Base-by-base conservation (phyloP, 1,284 basidiomycete species). In the Boletellus dicymbophilus region DNA sequence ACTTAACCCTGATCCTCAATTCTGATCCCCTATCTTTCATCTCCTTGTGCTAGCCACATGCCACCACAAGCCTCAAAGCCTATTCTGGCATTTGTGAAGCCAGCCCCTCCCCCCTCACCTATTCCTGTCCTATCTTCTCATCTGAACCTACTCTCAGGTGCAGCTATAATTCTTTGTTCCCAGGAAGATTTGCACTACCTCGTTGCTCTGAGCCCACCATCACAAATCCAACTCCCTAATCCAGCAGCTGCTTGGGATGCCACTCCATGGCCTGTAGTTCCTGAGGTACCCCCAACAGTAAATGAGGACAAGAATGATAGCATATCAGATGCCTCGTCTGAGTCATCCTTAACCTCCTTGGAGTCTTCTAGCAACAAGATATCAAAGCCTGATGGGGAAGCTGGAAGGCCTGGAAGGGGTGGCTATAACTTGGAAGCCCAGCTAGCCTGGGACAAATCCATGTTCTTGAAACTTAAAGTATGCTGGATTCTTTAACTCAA, bases 361-460 rank as follows among this genome's bases (percentile, higher is more conserved):
- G 21, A 7, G 4, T 52, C 39, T 11, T 7, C 33, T 12, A 16
- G n/a, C 20, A 44, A 38, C 36, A 52, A 57, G n/a, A 52, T 54
- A 39, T 34, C 40, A 2, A 57, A 58, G 25, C 49, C 48, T 5
- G n/a, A 44, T 15, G 43, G 48, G 9, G 49, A 57, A 28, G 20
- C 45, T 1, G 27, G 48, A 10, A 38, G 46, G 4, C 46, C 52
- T 15, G 43, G 55, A 6, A 49, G 51, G 10, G 49, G 52, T 15
- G 46, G 52, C 15, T 58, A 52, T 16, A 57, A 54, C n/a, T 23
- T 58, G 18, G 34, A 52, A 18, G 25, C 22, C 2, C 30, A 46
- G 27, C 11, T 54, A 16, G 45, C 9, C 2, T 57, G 44, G 54
- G 26, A 42, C 13, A 37, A 22, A 2, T 4, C 5, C 0, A 26